These are phyloP conservation scores for Ophiostoma quercus DNA, from an alignment of 2,329 filamentous ascomycete genomes.

Conservation along the genomic window DNA sequence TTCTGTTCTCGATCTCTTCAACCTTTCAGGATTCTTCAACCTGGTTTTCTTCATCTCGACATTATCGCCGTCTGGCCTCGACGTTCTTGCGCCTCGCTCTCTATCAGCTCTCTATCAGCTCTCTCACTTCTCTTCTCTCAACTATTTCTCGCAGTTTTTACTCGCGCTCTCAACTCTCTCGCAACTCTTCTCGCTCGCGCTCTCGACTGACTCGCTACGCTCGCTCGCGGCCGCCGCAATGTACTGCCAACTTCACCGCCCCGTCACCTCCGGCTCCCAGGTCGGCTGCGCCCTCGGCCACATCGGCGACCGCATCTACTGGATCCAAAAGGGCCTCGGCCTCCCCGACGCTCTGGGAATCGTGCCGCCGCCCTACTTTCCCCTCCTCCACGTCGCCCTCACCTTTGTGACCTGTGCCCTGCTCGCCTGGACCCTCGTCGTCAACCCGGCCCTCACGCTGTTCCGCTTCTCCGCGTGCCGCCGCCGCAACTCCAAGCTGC, in stretches of 20 bases:
- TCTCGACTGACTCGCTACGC: not conserved
- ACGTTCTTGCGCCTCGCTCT: no score
- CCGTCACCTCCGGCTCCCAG: conserved; percentile 22
- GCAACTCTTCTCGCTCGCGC: not conserved
- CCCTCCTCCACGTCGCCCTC: conserved; percentile 23
- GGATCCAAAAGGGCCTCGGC: conserved; percentile 22
- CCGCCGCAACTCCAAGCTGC: conserved; percentile 14
- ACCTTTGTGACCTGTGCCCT: conserved; percentile 14
- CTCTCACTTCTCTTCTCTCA: not conserved
- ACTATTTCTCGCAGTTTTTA: not conserved
- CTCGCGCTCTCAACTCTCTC: no score
- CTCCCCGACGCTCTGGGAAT: conserved; percentile 23
- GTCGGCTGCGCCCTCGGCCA: conserved; percentile 22
- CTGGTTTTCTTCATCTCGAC: no score
- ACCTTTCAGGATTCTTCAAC: not conserved
- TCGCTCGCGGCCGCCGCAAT: conserved; percentile 3
- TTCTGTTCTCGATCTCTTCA: not conserved
- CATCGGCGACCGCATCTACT: conserved; percentile 22
- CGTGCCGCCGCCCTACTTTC: conserved; percentile 25
- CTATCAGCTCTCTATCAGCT: no score
- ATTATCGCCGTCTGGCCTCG: no score
- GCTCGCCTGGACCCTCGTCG: conserved; percentile 8
- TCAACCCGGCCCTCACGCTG: conserved; percentile 14
- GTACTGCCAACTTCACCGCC: conserved; percentile 24
- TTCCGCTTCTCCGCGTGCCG: conserved; percentile 8